Conservation (phyloP, 306 rosid species). For the Malus asiatica region DNA sequence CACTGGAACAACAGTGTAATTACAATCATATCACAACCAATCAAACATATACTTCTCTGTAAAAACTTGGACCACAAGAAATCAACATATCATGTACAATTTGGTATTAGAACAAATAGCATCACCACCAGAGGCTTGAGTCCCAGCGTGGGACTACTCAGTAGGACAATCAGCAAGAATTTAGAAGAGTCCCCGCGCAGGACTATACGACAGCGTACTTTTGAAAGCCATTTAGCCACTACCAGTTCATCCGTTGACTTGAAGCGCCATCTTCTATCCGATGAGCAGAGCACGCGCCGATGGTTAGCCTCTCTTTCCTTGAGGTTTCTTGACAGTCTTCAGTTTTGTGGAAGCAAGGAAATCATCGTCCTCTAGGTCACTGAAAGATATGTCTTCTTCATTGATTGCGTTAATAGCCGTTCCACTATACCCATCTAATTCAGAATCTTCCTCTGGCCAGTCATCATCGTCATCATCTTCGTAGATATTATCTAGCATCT, state of each 20-base stretch:
- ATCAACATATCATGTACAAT: conserved; percentile 45
- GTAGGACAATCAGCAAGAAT: neutral
- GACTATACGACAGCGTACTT: neutral
- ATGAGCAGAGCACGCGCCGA: neutral
- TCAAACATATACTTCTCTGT: conserved; percentile 20
- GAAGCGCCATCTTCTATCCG: conserved; percentile 20
- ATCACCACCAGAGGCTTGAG: neutral
- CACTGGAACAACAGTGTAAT: conserved; percentile 5
- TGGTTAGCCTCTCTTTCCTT: neutral
- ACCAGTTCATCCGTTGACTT: neutral
- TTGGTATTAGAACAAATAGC: conserved; percentile 15
- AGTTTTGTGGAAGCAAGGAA: conserved; percentile 34
- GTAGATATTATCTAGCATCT: conserved; percentile 33
- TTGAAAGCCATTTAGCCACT: neutral
- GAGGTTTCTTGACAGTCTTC: conserved; percentile 9
- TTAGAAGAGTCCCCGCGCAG: neutral
- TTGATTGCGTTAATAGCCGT: conserved; percentile 27
- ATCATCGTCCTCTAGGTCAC: conserved; percentile 91
- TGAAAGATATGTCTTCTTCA: conserved; percentile 93
- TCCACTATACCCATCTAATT: conserved; percentile 36
- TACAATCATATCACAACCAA: conserved; percentile 23
- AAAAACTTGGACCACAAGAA: conserved; percentile 10
- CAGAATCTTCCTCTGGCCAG: conserved; percentile 91
- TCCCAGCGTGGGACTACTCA: neutral
- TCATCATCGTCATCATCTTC: conserved; percentile 61